These are phyloP conservation scores for Arabidopsis lyrata DNA, from an alignment of 441 rosid species.

Conservation along the genomic window DNA sequence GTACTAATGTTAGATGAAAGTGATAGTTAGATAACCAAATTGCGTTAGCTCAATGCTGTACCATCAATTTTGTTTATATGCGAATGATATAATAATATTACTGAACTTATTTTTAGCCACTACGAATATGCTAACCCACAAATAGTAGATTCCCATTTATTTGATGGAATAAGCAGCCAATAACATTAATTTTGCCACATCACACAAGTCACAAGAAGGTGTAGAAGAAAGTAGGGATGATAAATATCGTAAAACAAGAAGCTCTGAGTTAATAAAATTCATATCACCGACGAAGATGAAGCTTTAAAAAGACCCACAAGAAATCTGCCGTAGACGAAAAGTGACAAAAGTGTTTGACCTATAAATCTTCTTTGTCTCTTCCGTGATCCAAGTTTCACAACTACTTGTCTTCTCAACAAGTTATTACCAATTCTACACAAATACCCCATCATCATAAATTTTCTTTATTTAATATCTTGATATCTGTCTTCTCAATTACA, in stretches of 20 bases:
- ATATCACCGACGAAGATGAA: slow-evolving; percentile 41
- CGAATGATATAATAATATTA: slow-evolving; percentile 11
- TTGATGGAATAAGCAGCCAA: background rate
- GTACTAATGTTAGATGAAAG: slow-evolving; percentile 18
- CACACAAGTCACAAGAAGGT: background rate
- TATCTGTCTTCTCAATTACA: background rate
- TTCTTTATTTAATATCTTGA: background rate
- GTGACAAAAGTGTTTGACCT: slow-evolving; percentile 43
- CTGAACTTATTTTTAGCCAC: no score
- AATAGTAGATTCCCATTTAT: background rate
- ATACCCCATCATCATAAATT: slow-evolving; percentile 17
- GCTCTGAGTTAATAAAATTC: slow-evolving; percentile 1
- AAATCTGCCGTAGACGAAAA: slow-evolving; percentile 37
- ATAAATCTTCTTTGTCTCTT: slow-evolving; percentile 26
- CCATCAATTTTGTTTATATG: slow-evolving; percentile 5
- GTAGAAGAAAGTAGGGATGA: slow-evolving; percentile 9
- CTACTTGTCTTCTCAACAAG: slow-evolving; percentile 30
- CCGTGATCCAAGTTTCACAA: slow-evolving; percentile 39
- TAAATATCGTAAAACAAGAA: background rate
- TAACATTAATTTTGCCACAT: background rate
- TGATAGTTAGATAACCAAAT: slow-evolving; percentile 43
- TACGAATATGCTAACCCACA: no score
- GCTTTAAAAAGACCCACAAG: slow-evolving; percentile 43
- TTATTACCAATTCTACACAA: slow-evolving; percentile 20
- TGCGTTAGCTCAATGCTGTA: slow-evolving; percentile 28